Evolutionary conservation across 2,329 filamentous ascomycete species (phyloP).

Genomic region (Rachicladosporium sp.): DNA sequence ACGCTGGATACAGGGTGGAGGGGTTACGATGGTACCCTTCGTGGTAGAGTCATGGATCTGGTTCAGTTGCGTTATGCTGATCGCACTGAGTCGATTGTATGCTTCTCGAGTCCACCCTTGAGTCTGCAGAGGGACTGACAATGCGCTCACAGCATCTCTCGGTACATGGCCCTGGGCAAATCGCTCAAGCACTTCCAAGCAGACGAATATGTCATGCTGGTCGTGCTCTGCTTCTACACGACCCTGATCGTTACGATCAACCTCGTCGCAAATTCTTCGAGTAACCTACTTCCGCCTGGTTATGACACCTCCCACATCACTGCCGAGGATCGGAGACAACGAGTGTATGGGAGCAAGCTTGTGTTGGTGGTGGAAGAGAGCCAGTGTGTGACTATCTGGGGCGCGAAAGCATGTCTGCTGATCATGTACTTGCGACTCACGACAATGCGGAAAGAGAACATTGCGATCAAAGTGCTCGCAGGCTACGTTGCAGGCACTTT

Average conservation of each 20-base stretch:
- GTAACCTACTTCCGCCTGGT: conserved; percentile 32
- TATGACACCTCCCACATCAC: conserved; percentile 33
- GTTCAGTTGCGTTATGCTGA: conserved; percentile 29
- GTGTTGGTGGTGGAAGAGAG: conserved; percentile 28
- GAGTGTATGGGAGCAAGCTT: conserved; percentile 26
- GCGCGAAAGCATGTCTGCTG: conserved; percentile 26
- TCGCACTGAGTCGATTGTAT: conserved; percentile 32
- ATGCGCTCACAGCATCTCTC: conserved; percentile 26
- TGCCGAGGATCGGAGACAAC: conserved; percentile 11
- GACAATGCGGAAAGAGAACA: conserved; percentile 23
- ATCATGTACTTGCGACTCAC: conserved; percentile 28
- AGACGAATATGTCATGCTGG: conserved; percentile 47
- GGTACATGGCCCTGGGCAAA: conserved; percentile 31
- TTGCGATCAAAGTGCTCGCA: conserved; percentile 22
- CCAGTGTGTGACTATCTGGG: conserved; percentile 26
- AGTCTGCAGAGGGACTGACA: not conserved
- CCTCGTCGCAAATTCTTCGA: conserved; percentile 27
- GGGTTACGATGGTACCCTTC: conserved; percentile 21
- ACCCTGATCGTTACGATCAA: conserved; percentile 38
- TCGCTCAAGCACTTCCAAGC: conserved; percentile 37
- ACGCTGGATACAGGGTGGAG: too few relatives aligned
- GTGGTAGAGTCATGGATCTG: conserved; percentile 36
- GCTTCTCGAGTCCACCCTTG: conserved; percentile 7
- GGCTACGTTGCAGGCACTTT: conserved; percentile 26
- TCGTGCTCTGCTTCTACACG: conserved; percentile 38